Evolutionary conservation across 495 filamentous ascomycete genomes (phyloP), one percentile per base, ranked within the genome.

Genomic region (Chaetomium tenue): DNA sequence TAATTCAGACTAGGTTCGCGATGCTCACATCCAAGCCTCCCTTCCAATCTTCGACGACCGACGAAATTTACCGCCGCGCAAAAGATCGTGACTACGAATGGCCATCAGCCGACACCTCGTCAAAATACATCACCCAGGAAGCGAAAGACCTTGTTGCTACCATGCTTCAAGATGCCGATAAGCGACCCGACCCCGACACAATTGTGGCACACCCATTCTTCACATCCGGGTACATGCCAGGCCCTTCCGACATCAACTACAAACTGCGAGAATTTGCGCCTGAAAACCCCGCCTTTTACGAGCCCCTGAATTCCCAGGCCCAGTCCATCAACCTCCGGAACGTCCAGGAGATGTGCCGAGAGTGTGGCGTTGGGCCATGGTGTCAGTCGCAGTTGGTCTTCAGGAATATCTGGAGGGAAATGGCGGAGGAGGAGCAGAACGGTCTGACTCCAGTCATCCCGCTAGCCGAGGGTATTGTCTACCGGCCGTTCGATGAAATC

Each of bases 21-120:
- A 91, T 96, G 90, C 84, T 96, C 44, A 89, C 89, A 16, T 91
- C 91, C n/a, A 91, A 88, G 61, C 90, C 91, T 2, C 91, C 91
- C 2, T 95, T 96, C 67, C 91, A 94, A 74, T 91, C 91, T 7
- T 88, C 88, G 42, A 92, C 91, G 0, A 87, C 91, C 48, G 88
- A 93, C 68, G 90, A 92, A 69, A 94, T 96, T 28, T 95, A 96
- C 73, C 85, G 86, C 44, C 87, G 88, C 68, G 89, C 90, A 1
- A 82, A 83, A 70, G 86, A 85, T 63, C 73, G 88, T 54, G 84
- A 87, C 46, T 93, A 92, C 64, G 86, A 88, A 63, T 93, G 90
- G 90, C 89, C 89, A 4, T 83, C 86, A 48, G 63, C 77, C 4
- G 77, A 81, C 30, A 76, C 66, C 9, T 76, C 78, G 1, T 76